A percentile compares a stretch with the other conserved stretches of the same genome.
Evolutionary conservation across 1,284 basidiomycete species (phyloP).

Genomic region (Ceratobasidium sp.): DNA sequence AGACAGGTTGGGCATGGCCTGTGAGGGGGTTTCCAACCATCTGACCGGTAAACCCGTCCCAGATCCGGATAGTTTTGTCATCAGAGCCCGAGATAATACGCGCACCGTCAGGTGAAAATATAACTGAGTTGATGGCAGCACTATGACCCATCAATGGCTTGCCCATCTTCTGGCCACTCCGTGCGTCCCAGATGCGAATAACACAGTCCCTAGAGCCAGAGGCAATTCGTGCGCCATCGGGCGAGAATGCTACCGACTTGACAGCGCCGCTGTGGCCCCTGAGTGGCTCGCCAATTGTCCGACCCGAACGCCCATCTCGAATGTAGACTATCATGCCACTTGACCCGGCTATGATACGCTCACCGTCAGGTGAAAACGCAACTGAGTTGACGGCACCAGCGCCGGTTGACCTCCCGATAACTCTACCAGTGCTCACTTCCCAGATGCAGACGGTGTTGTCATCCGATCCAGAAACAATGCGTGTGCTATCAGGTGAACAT

Average conservation of each 20-base stretch:
- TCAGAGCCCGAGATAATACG: no score
- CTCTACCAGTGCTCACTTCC: no score
- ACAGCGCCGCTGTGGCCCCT: not conserved
- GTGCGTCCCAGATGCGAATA: conserved; percentile 32
- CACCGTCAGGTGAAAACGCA: not conserved
- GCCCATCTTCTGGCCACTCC: no score
- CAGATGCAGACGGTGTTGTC: conserved; percentile 7
- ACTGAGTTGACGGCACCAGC: not conserved
- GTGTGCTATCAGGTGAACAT: no score
- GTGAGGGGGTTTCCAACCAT: not conserved
- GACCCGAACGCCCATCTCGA: conserved; percentile 9
- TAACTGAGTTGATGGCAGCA: no score
- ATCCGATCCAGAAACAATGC: conserved; percentile 2
- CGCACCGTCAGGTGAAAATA: no score
- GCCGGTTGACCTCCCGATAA: no score
- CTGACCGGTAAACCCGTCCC: not conserved
- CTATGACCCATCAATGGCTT: no score
- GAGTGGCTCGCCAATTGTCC: not conserved
- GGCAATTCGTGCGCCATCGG: no score
- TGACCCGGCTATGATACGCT: conserved; percentile 2
- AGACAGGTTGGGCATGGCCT: not conserved
- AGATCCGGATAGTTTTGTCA: no score
- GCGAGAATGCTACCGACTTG: conserved; percentile 6
- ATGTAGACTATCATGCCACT: not conserved
- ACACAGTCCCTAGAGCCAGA: conserved; percentile 34